Conservation (phyloP, 768 basidiomycete genomes). For the Lepiota brunneoincarnata region DNA sequence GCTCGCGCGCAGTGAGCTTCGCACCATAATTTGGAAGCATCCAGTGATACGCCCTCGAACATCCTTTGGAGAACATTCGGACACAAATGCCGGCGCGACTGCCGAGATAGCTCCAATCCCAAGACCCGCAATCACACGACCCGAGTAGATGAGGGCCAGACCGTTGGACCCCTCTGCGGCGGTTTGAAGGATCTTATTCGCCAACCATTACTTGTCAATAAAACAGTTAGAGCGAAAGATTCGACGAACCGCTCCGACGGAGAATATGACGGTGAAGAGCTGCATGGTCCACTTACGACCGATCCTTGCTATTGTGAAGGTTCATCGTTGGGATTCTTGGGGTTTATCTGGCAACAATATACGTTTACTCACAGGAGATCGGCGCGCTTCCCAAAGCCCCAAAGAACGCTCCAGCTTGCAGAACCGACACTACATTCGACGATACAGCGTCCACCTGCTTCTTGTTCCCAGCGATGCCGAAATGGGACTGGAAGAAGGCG, state of each 20-base stretch:
- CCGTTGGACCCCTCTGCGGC: constrained; percentile 56
- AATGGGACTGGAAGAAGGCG: constrained; percentile 57
- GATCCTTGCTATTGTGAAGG: constrained; percentile 46
- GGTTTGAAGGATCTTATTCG: constrained; percentile 63
- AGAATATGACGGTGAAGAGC: constrained; percentile 59
- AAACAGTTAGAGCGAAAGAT: not conserved
- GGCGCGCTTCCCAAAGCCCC: constrained; percentile 77
- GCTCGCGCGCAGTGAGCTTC: constrained; percentile 2
- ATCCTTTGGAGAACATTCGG: constrained; percentile 84
- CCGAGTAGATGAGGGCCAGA: constrained; percentile 71
- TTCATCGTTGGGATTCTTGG: not conserved
- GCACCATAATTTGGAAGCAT: constrained; percentile 80
- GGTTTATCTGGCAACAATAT: not conserved
- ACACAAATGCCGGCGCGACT: constrained; percentile 84
- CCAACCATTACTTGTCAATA: not conserved
- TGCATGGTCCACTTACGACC: constrained; percentile 69
- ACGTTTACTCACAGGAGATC: constrained; percentile 49
- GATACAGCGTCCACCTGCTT: constrained; percentile 50
- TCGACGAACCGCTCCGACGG: constrained; percentile 62
- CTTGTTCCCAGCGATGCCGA: constrained; percentile 49
- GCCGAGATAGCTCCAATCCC: constrained; percentile 82
- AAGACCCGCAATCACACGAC: constrained; percentile 76
- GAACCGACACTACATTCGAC: constrained; percentile 82
- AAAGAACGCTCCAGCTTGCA: constrained; percentile 88
- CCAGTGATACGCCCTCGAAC: constrained; percentile 86